phyloP scores from a whole-genome alignment of 306 rosid species.

The Corylus heterophylla region DNA sequence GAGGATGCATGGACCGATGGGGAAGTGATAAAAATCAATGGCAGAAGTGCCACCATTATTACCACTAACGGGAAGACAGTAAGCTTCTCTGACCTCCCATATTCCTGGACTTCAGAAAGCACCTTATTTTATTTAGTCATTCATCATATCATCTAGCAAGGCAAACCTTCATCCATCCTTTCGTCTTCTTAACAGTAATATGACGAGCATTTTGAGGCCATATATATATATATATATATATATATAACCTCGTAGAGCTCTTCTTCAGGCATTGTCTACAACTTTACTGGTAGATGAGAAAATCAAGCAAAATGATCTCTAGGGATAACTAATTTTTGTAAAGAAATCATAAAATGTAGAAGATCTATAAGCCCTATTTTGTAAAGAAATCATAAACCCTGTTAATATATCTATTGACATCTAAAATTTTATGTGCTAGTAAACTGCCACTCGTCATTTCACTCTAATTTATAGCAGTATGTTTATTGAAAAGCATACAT shows the following conservation, averaged over 20 bases:
- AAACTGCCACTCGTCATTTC: neutral
- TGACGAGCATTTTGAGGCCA: neutral
- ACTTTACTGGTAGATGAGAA: neutral
- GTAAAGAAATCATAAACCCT: neutral
- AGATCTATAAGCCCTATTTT: neutral
- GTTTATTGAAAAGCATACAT: neutral
- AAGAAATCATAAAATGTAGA: neutral
- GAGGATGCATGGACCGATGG: conserved; percentile 81
- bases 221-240: neutral
- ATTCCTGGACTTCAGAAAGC: conserved; percentile 16
- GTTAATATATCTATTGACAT: neutral
- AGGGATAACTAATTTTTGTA: neutral
- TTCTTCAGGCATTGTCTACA: neutral
- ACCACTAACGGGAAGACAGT: conserved; percentile 58
- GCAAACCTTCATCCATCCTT: conserved; percentile 11
- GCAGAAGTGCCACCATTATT: conserved; percentile 49
- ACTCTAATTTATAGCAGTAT: neutral
- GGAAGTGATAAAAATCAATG: conserved; percentile 59
- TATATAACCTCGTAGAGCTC: neutral
- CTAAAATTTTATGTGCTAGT: neutral
- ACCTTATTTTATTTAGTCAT: neutral
- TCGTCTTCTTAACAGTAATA: neutral
- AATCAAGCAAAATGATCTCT: neutral
- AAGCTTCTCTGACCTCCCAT: conserved; percentile 42
- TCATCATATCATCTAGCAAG: neutral